Percentiles rank a stretch among this genome's conserved stretches.
Evolutionary conservation across 495 filamentous ascomycete species (phyloP).

Genomic region (Bacidia rubella): DNA sequence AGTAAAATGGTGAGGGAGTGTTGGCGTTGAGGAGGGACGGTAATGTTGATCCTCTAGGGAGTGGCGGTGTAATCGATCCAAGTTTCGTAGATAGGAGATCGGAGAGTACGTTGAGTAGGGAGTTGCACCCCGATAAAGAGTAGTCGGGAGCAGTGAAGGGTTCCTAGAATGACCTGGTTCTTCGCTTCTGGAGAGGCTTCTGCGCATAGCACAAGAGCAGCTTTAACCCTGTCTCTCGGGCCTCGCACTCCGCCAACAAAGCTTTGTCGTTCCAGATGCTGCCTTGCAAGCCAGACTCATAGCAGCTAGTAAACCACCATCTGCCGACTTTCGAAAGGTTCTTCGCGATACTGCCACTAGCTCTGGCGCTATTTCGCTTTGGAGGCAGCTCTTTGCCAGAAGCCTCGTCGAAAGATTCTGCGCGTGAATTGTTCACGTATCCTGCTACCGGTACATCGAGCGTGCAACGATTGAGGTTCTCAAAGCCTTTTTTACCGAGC

Average conservation of each 20-base stretch:
- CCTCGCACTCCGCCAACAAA: slow-evolving; percentile 73
- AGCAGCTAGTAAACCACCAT: slow-evolving; percentile 93
- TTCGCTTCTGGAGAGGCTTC: slow-evolving; percentile 50
- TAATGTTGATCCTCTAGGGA: too few relatives aligned
- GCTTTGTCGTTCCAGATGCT: slow-evolving; percentile 74
- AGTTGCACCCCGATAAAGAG: not conserved
- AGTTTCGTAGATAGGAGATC: too few relatives aligned
- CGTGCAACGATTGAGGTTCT: slow-evolving; percentile 72
- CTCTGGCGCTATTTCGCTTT: slow-evolving; percentile 24
- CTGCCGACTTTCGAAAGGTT: slow-evolving; percentile 85
- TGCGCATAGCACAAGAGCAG: slow-evolving; percentile 84
- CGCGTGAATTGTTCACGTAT: slow-evolving; percentile 34
- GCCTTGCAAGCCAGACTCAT: slow-evolving; percentile 48
- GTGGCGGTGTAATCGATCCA: too few relatives aligned
- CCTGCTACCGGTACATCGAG: slow-evolving; percentile 84
- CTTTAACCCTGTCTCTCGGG: slow-evolving; percentile 73
- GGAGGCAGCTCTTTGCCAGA: slow-evolving; percentile 42
- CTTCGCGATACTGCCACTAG: slow-evolving; percentile 71
- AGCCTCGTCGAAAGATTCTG: slow-evolving; percentile 29
- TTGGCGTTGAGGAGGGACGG: too few relatives aligned
- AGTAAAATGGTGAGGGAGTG: too few relatives aligned
- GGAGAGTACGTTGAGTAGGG: too few relatives aligned
- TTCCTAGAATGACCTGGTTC: slow-evolving; percentile 34
- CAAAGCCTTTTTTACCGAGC: slow-evolving; percentile 66
- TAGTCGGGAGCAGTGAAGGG: not conserved